Conservation (phyloP, 176 grass and related monocot species). For the Juncus effusus region DNA sequence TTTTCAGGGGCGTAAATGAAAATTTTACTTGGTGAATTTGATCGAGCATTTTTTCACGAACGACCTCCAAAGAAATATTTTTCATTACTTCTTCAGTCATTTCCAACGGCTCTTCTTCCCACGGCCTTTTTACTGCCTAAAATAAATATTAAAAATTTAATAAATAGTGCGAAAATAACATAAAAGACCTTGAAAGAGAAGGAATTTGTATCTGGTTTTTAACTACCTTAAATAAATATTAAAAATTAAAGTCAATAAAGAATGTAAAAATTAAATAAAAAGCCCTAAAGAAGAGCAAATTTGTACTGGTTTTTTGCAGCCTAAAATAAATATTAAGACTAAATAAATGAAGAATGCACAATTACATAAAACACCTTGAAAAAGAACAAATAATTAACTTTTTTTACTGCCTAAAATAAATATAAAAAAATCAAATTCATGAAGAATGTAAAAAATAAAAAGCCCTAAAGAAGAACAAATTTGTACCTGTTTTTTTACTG, state of each 20-base stretch:
- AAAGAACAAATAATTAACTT: no score
- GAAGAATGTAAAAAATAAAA: no score
- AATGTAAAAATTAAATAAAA: no score
- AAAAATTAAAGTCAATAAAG: no score
- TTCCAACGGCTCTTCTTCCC: slow-evolving; percentile 78
- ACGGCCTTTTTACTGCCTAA: slow-evolving; percentile 87
- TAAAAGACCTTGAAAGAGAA: background rate
- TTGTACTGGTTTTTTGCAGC: no score
- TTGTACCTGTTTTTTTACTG: no score
- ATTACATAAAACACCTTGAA: no score
- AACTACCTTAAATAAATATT: background rate
- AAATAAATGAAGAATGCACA: no score
- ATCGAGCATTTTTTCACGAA: slow-evolving; percentile 90
- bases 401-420: background rate
- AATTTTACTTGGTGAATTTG: slow-evolving; percentile 84
- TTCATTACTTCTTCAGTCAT: slow-evolving; percentile 98
- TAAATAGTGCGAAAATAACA: background rate
- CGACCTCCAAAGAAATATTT: slow-evolving; percentile 86
- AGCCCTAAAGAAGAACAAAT: no score
- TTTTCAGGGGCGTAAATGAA: slow-evolving; percentile 3
- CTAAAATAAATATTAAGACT: no score
- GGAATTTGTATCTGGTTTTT: background rate
- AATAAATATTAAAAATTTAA: slow-evolving; percentile 6
- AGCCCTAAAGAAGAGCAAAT: no score
- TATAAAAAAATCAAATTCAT: no score